phyloP scores from a whole-genome alignment of 208 protist genomes.

The Phytomonas francai region DNA sequence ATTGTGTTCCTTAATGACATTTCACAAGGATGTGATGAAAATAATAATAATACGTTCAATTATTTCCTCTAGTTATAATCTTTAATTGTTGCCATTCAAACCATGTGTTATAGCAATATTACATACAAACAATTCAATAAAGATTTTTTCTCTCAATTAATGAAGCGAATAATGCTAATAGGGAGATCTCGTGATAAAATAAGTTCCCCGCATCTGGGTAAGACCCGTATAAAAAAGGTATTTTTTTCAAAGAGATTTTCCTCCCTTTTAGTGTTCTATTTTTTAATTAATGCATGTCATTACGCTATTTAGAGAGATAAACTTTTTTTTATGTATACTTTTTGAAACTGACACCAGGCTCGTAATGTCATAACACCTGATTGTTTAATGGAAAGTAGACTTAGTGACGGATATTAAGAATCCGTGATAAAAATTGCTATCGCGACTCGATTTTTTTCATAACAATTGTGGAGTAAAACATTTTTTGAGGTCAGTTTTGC shows the following conservation, averaged over 20 bases:
- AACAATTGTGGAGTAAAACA: not conserved
- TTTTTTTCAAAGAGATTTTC: not conserved
- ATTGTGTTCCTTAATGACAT: not conserved
- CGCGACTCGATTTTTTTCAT: not conserved
- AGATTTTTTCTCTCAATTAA: too few species aligned
- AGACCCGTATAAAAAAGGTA: too few species aligned
- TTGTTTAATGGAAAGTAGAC: not conserved
- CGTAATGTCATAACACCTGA: not conserved
- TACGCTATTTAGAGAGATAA: not conserved
- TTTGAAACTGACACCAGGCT: not conserved
- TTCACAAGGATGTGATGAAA: not conserved
- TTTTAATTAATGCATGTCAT: conserved; percentile 2
- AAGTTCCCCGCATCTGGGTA: too few species aligned
- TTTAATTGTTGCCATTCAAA: not conserved
- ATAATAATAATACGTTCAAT: not conserved
- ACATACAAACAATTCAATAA: not conserved
- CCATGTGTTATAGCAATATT: not conserved
- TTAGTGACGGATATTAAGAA: not conserved
- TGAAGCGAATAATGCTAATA: too few species aligned
- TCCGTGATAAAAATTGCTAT: not conserved
- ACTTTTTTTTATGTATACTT: not conserved
- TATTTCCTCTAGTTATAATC: conserved; percentile 3
- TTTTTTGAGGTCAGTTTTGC: not conserved
- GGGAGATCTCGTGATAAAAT: too few species aligned
- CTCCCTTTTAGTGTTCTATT: conserved; percentile 1